Percentiles rank a stretch among this genome's conserved stretches.
Evolutionary conservation across 2,329 filamentous ascomycete species (phyloP).

Genomic region (Aureobasidium sp.): DNA sequence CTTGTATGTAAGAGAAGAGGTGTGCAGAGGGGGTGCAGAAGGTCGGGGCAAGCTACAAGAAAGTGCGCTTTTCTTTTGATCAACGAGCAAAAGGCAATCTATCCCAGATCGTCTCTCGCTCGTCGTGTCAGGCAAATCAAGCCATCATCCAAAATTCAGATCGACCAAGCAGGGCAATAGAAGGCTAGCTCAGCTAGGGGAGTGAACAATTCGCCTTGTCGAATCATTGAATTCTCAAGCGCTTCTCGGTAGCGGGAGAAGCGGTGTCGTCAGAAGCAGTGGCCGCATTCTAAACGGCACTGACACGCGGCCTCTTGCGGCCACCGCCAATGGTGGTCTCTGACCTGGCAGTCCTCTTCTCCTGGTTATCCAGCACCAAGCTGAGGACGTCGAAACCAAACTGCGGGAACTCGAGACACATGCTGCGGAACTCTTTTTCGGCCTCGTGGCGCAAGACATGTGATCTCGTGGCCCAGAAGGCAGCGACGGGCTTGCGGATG

Average conservation of each 20-base stretch:
- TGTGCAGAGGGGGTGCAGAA: background rate
- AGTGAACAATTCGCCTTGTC: too few relatives aligned
- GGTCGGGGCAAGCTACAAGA: background rate
- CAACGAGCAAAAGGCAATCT: background rate
- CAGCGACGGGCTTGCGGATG: conserved; percentile 77
- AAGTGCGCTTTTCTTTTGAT: background rate
- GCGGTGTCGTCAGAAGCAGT: background rate
- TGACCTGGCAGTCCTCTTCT: conserved; percentile 36
- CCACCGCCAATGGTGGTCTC: conserved; percentile 31
- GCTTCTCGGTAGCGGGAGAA: background rate
- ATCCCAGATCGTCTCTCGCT: background rate
- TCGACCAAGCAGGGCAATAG: background rate
- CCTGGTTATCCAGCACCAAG: conserved; percentile 46
- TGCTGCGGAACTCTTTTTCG: conserved; percentile 72
- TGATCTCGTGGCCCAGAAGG: conserved; percentile 77
- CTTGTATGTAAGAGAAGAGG: background rate
- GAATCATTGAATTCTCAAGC: background rate
- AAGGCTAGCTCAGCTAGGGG: background rate
- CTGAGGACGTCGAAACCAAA: conserved; percentile 90
- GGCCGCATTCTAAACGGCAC: conserved; percentile 5
- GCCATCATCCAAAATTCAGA: background rate
- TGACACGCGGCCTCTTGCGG: conserved; percentile 33
- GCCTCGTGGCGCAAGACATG: conserved; percentile 80
- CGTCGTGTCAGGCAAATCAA: background rate
- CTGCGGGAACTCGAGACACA: conserved; percentile 84